Conservation (phyloP, 2,329 filamentous ascomycete genomes). For the Colletotrichum incanum region DNA sequence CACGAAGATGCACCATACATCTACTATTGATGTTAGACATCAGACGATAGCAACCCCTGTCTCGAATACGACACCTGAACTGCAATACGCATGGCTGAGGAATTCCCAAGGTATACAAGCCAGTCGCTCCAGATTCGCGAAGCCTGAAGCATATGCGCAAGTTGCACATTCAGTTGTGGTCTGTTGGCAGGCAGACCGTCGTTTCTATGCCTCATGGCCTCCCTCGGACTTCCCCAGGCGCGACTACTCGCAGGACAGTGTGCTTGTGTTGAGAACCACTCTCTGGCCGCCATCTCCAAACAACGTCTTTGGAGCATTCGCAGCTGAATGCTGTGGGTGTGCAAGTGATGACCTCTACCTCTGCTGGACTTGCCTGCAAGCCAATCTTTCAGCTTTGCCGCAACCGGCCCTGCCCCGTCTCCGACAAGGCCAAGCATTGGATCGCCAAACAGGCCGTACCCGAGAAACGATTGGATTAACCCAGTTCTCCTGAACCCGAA, state of each 20-base stretch:
- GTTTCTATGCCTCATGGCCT: not conserved
- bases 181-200: not conserved
- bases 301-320: not conserved
- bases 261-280: not conserved
- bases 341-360: not conserved
- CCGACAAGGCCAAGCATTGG: not conserved
- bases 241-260: not conserved
- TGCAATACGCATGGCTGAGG: not conserved
- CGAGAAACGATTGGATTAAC: not conserved
- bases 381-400: not conserved
- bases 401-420: not conserved
- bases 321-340: no score
- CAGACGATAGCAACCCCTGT: no score
- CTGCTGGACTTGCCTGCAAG: not conserved
- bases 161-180: not conserved
- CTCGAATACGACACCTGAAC: not conserved
- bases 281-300: not conserved
- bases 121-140: not conserved
- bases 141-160: not conserved
- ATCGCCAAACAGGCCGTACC: not conserved
- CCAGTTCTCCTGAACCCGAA: no score
- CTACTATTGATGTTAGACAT: not conserved
- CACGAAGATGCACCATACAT: not conserved
- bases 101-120: not conserved
- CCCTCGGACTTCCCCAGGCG: not conserved